Conservation (phyloP, 2,329 filamentous ascomycete species). For the Colletotrichum cuscutae region DNA sequence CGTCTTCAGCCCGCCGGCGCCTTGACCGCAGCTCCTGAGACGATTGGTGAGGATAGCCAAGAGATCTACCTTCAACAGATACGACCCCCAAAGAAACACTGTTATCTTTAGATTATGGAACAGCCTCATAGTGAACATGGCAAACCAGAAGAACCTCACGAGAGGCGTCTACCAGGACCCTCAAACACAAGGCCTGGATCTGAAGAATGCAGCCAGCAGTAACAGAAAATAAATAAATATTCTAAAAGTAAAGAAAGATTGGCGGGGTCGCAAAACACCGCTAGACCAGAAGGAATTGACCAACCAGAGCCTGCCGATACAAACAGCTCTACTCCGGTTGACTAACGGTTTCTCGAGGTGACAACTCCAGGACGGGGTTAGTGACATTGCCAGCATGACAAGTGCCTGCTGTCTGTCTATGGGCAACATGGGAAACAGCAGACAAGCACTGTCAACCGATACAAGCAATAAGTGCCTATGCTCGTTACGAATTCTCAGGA, state of each 20-base stretch:
- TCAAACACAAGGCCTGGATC: not conserved
- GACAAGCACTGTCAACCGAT: not conserved
- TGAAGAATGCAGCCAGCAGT: not conserved
- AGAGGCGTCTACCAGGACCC: constrained; percentile 6
- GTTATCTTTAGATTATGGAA: constrained; percentile 18
- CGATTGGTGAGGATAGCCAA: constrained; percentile 21
- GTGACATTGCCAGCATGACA: not conserved
- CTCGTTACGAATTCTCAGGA: not conserved
- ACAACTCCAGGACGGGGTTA: not conserved
- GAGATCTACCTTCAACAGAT: constrained; percentile 28
- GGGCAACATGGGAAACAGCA: not conserved
- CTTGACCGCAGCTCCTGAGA: constrained; percentile 30
- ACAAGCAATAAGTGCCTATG: too few species aligned
- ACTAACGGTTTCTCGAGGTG: constrained; percentile 19
- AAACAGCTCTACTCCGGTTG: constrained; percentile 26
- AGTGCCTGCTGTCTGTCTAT: not conserved
- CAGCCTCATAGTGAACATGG: not conserved
- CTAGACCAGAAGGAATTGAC: constrained; percentile 40
- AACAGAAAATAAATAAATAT: not conserved
- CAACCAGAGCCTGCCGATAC: constrained; percentile 45
- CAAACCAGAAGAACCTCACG: not conserved
- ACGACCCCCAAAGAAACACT: constrained; percentile 11
- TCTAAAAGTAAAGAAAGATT: constrained; percentile 14
- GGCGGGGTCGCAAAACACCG: constrained; percentile 25
- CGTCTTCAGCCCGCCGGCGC: constrained; percentile 11